These are phyloP conservation scores for Podospora australis DNA, from an alignment of 495 filamentous ascomycete species.

Conservation along the genomic window DNA sequence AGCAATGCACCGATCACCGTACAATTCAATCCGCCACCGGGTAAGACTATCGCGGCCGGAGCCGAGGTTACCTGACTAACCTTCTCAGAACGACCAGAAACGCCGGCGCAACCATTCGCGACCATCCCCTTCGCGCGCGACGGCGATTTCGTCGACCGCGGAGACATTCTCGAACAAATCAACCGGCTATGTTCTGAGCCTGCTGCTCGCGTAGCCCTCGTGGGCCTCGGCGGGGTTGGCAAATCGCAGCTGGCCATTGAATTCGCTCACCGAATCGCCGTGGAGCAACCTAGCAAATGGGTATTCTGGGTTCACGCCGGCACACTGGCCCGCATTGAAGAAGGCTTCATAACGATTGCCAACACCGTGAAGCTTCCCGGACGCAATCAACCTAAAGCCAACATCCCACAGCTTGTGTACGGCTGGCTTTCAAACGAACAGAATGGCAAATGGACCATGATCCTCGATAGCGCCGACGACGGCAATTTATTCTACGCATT, in stretches of 20 bases:
- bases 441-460: slow-evolving; percentile 34
- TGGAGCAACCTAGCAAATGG: slow-evolving; percentile 20
- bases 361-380: slow-evolving; percentile 28
- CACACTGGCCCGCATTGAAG: slow-evolving; percentile 28
- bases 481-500: slow-evolving; percentile 19
- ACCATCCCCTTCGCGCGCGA: slow-evolving; percentile 27
- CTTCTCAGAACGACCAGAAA: slow-evolving; percentile 20
- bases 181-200: slow-evolving; percentile 20
- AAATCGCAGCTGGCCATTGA: slow-evolving; percentile 30
- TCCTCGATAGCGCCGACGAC: slow-evolving; percentile 44
- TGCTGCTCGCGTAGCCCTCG: slow-evolving; percentile 14
- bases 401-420: slow-evolving; percentile 32
- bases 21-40: slow-evolving; percentile 24
- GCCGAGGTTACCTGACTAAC: slow-evolving; percentile 16
- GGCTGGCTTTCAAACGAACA: slow-evolving; percentile 34
- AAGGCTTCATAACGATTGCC: slow-evolving; percentile 36
- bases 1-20: too few relatives aligned
- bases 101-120: slow-evolving; percentile 19
- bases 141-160: slow-evolving; percentile 25
- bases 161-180: slow-evolving; percentile 25
- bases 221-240: slow-evolving; percentile 11
- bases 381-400: slow-evolving; percentile 27
- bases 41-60: slow-evolving; percentile 15
- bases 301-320: slow-evolving; percentile 38
- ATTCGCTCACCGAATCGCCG: slow-evolving; percentile 26